phyloP scores from a whole-genome alignment of 495 filamentous ascomycete species.

The Articulospora tetracladia region DNA sequence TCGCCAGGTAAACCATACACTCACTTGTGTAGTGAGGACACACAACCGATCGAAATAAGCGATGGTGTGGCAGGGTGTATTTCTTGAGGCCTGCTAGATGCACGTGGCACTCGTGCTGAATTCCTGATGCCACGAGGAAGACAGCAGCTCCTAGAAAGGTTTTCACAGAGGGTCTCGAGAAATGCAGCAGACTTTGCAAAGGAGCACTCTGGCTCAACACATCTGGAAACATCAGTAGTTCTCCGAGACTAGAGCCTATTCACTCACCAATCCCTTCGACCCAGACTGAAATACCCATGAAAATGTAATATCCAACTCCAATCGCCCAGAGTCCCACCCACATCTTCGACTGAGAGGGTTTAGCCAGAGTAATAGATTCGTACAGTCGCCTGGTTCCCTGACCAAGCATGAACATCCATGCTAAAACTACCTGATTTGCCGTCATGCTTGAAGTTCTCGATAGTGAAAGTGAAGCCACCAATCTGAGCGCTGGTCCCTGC shows the following conservation, averaged over 20 bases:
- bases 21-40: slow-evolving; percentile 94
- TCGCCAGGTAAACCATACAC: slow-evolving; percentile 75
- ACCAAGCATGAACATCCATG: slow-evolving; percentile 65
- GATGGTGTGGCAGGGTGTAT: slow-evolving; percentile 69
- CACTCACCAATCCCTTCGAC: slow-evolving; percentile 73
- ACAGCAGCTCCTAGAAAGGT: slow-evolving; percentile 56
- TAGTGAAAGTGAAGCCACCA: slow-evolving; percentile 34
- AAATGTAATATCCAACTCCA: slow-evolving; percentile 78
- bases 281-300: slow-evolving; percentile 73
- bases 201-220: background rate
- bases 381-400: slow-evolving; percentile 73
- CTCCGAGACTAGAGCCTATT: background rate
- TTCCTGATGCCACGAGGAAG: slow-evolving; percentile 69
- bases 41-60: slow-evolving; percentile 63
- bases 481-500: slow-evolving; percentile 47
- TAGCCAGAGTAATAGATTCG: slow-evolving; percentile 62
- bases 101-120: slow-evolving; percentile 78
- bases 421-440: slow-evolving; percentile 59
- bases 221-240: slow-evolving; percentile 10
- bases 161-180: slow-evolving; percentile 42
- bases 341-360: slow-evolving; percentile 67
- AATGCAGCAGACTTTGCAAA: slow-evolving; percentile 21
- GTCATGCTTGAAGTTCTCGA: slow-evolving; percentile 45
- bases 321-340: slow-evolving; percentile 73
- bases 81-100: slow-evolving; percentile 78